Base-by-base conservation (phyloP, 2,329 filamentous ascomycete species). In the Xylariaceae sp. region DNA sequence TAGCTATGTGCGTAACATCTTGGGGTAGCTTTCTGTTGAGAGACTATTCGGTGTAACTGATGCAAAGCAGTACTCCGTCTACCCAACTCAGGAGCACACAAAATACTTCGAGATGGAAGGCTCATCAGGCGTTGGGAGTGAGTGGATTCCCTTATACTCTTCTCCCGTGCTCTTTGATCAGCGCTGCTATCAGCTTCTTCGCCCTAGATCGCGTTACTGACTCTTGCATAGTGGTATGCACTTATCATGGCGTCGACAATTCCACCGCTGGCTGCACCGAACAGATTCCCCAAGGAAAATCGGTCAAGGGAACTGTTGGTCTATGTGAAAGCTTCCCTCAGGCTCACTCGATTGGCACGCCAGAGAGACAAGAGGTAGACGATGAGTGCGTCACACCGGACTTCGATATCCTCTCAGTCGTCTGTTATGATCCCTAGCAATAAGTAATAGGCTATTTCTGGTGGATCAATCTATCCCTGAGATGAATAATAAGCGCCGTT, bases 41-140 rank as follows among this genome's bases (percentile, higher is more conserved):
- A 19, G 6, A 30, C 33, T 11, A 22, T n/a, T 35, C 41, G 14
- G 14, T 48, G 49, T 18, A 51, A 39, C 11, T 31, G 9, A 18
- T 19, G 19, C 11, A 36, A 19, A 44, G 36, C 18, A 55, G 54
- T 56, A 56, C 36, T 22, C 44, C 5, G 47, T 57, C 18, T 52
- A 51, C 35, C 47, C 47, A 5, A 46, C 42, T 22, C 18, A 39
- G 14, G 17, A 14, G 9, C 33, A 53, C 18, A 56, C 54, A 6
- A 55, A 56, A 35, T 55, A 57, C 39, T 57, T 57, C 38, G 54
- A 57, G 15, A 45, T 57, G 49, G 42, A 52, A 9, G 45, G 49
- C 31, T 54, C 54, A 14, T 40, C 3, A 33, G 54, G 54, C 5
- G 52, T 42, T 11, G 49, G 47, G 10, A 57, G 52, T 42, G 30